Evolutionary conservation across 352 stramenopile genomes (phyloP).

Genomic region (Phytophthora chlamydospora): DNA sequence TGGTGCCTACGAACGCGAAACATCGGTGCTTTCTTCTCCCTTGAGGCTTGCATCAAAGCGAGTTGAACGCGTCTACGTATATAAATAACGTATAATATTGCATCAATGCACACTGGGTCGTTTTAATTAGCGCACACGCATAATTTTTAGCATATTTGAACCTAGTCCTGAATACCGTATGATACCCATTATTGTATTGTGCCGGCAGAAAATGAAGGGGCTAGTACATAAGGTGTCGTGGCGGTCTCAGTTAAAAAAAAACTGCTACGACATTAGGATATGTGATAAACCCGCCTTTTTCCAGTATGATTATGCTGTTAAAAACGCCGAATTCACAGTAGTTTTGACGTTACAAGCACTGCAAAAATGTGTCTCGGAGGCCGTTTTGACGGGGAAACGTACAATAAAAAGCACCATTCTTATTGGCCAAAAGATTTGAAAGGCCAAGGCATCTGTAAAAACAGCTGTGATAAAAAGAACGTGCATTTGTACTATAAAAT

Average conservation of each 20-base stretch:
- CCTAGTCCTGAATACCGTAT: too few species aligned
- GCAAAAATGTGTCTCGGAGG: slow-evolving; percentile 7
- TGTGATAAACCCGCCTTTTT: slow-evolving; percentile 17
- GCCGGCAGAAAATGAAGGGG: slow-evolving; percentile 14
- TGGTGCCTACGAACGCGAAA: too few species aligned
- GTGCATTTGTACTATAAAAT: background rate
- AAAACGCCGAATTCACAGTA: slow-evolving; percentile 10
- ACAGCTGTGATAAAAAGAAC: background rate
- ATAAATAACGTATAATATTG: too few species aligned
- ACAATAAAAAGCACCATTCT: background rate
- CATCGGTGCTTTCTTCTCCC: too few species aligned
- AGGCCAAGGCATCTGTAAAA: too few species aligned
- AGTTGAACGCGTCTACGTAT: too few species aligned
- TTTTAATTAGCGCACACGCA: too few species aligned
- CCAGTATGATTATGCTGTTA: slow-evolving; percentile 7
- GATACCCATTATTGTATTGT: too few species aligned
- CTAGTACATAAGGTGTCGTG: background rate
- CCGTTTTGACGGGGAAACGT: background rate
- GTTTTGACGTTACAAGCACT: slow-evolving; percentile 1
- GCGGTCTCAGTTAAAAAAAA: slow-evolving; percentile 5
- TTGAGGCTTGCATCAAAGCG: too few species aligned
- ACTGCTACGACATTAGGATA: slow-evolving; percentile 12
- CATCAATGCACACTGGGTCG: too few species aligned
- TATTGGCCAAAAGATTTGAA: background rate
- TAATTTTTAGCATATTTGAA: too few species aligned